Conservation (phyloP, 768 basidiomycete species). For the Russula dissimulans region DNA sequence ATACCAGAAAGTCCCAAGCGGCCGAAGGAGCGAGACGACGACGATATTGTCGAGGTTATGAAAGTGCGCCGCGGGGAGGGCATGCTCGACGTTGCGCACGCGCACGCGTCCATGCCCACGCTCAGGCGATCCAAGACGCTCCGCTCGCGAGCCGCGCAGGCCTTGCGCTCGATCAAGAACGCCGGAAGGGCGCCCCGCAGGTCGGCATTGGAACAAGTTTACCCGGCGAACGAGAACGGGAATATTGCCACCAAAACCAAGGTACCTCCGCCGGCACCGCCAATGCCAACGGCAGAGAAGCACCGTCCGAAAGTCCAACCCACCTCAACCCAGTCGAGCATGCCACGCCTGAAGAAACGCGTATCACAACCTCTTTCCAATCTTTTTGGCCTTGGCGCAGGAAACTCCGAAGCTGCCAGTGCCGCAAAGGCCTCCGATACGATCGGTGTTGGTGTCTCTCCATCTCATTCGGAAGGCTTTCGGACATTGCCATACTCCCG, state of each 20-base stretch:
- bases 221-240: constrained; percentile 8
- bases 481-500: constrained; percentile 11
- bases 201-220: constrained; percentile 1
- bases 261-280: neutral
- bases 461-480: neutral
- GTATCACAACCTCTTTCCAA: constrained; percentile 25
- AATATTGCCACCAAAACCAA: neutral
- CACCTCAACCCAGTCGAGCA: constrained; percentile 16
- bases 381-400: constrained; percentile 22
- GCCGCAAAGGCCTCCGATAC: neutral
- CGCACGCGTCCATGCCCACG: constrained; percentile 9
- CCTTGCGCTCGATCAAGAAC: constrained; percentile 30
- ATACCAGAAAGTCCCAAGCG: constrained; percentile 13
- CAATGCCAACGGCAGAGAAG: neutral
- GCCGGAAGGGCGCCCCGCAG: constrained; percentile 23
- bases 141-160: constrained; percentile 28
- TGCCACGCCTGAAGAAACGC: constrained; percentile 21
- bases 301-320: constrained; percentile 10
- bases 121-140: constrained; percentile 28
- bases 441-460: neutral
- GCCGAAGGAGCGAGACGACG: constrained; percentile 20
- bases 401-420: neutral
- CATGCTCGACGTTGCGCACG: constrained; percentile 21
- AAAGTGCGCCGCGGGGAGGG: constrained; percentile 28
- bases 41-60: constrained; percentile 30